These are phyloP conservation scores for Oryza nivara DNA, from an alignment of 176 grass and related monocot genomes.

Conservation along the genomic window DNA sequence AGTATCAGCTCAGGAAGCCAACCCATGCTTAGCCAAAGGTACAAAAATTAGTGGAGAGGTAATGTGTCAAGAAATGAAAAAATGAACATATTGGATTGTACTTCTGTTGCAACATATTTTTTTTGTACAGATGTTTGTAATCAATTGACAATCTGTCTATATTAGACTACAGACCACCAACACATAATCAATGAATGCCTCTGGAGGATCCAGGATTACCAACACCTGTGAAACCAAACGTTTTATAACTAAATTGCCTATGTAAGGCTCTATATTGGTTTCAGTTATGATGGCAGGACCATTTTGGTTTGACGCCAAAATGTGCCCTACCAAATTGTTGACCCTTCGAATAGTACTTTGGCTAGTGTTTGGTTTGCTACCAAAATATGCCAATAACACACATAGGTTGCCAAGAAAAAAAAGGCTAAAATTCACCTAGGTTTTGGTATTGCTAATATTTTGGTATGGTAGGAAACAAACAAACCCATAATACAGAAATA, in stretches of 20 bases:
- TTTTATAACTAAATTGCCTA: neutral
- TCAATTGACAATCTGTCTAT: neutral
- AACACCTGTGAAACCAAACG: neutral
- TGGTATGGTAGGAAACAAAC: no score
- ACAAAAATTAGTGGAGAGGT: neutral
- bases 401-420: no score
- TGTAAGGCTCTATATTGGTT: neutral
- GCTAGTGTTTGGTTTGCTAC: no score
- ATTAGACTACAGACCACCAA: conserved; percentile 1
- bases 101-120: neutral
- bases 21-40: conserved; percentile 2
- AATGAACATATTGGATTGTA: neutral
- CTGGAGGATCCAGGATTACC: neutral
- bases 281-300: no score
- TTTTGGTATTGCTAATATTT: no score
- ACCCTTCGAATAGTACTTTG: no score
- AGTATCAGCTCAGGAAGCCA: conserved; percentile 5
- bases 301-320: no score
- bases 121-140: neutral
- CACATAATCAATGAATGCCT: neutral
- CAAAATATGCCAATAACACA: no score
- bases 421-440: no score
- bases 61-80: no score
- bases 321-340: no score
- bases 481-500: no score